Percentiles rank a stretch among this genome's conserved stretches.
These are phyloP conservation scores for Russula brevipes DNA, from an alignment of 768 basidiomycete genomes.

Conservation along the genomic window DNA sequence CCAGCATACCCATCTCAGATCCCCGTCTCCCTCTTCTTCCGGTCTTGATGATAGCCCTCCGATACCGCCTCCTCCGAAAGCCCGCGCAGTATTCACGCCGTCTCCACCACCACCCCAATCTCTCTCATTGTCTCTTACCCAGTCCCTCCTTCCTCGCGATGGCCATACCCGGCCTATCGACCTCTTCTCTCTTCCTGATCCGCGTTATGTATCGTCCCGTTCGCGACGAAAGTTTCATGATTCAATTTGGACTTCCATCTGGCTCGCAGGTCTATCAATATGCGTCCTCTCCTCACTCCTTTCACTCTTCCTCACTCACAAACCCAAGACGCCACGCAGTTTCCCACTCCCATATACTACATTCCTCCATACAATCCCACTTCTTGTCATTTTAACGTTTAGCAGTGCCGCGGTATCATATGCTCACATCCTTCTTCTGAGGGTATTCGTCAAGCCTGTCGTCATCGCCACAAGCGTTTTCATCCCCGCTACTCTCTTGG, in stretches of 20 bases:
- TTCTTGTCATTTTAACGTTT: slow-evolving; percentile 67
- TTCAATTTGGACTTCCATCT: slow-evolving; percentile 62
- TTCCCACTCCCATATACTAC: slow-evolving; percentile 69
- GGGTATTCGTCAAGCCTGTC: slow-evolving; percentile 78
- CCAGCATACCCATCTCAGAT: slow-evolving; percentile 60
- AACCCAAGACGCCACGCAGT: slow-evolving; percentile 34
- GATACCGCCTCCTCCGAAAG: slow-evolving; percentile 41
- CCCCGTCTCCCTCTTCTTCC: slow-evolving; percentile 39
- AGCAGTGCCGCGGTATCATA: slow-evolving; percentile 69
- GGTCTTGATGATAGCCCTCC: slow-evolving; percentile 40
- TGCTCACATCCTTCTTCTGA: slow-evolving; percentile 66
- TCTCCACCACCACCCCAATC: slow-evolving; percentile 45
- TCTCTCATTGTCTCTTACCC: slow-evolving; percentile 65
- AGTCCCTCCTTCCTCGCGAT: slow-evolving; percentile 73
- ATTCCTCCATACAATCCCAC: slow-evolving; percentile 69
- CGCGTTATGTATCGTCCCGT: slow-evolving; percentile 52
- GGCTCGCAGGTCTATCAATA: slow-evolving; percentile 52
- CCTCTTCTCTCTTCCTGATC: slow-evolving; percentile 74
- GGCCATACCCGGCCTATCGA: slow-evolving; percentile 58
- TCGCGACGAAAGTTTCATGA: slow-evolving; percentile 71
- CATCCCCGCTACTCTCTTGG: slow-evolving; percentile 65
- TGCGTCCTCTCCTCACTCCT: slow-evolving; percentile 62
- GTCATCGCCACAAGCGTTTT: slow-evolving; percentile 73
- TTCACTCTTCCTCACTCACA: slow-evolving; percentile 53
- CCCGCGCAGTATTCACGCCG: slow-evolving; percentile 33